Percentiles rank a stretch among this genome's conserved stretches.
phyloP scores from a whole-genome alignment of 2,329 filamentous ascomycete genomes.

The Coccinonectria pachysandricola region DNA sequence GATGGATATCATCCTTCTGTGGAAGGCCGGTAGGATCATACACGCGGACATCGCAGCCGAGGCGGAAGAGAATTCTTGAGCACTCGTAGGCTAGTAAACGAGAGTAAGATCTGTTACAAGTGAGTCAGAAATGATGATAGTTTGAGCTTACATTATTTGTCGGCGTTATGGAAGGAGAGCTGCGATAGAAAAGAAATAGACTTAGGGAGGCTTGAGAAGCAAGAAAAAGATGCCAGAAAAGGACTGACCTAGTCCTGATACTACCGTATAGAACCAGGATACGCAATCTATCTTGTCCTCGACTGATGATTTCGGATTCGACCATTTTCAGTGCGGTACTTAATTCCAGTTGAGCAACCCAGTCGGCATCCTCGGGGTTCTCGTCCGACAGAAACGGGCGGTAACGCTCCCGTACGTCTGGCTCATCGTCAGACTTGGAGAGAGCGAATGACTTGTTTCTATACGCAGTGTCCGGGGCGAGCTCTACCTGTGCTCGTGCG shows the following conservation, averaged over 20 bases:
- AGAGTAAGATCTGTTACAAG: constrained; percentile 42
- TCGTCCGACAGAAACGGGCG: constrained; percentile 44
- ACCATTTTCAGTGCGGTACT: constrained; percentile 41
- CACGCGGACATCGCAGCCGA: constrained; percentile 57
- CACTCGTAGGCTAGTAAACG: constrained; percentile 49
- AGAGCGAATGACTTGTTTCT: constrained; percentile 31
- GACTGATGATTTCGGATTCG: constrained; percentile 30
- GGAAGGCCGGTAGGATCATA: constrained; percentile 49
- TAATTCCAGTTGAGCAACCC: constrained; percentile 47
- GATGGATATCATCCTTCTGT: constrained; percentile 52
- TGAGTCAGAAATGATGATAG: neutral
- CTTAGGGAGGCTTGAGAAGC: neutral
- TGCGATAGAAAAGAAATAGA: neutral
- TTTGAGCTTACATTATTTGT: neutral
- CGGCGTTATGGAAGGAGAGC: too few relatives aligned
- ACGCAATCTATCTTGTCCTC: constrained; percentile 30
- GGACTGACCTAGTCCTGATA: constrained; percentile 30
- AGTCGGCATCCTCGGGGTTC: constrained; percentile 33
- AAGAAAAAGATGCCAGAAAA: neutral
- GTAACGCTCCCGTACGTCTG: constrained; percentile 35
- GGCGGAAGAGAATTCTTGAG: constrained; percentile 48
- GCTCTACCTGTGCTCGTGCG: constrained; percentile 9
- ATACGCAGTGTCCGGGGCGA: constrained; percentile 15
- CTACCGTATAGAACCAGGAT: constrained; percentile 54
- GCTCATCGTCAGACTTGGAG: constrained; percentile 34